Percentiles rank a stretch among this genome's conserved stretches.
These are phyloP conservation scores for Phoma sp. DNA, from an alignment of 2,329 filamentous ascomycete genomes.

Conservation along the genomic window DNA sequence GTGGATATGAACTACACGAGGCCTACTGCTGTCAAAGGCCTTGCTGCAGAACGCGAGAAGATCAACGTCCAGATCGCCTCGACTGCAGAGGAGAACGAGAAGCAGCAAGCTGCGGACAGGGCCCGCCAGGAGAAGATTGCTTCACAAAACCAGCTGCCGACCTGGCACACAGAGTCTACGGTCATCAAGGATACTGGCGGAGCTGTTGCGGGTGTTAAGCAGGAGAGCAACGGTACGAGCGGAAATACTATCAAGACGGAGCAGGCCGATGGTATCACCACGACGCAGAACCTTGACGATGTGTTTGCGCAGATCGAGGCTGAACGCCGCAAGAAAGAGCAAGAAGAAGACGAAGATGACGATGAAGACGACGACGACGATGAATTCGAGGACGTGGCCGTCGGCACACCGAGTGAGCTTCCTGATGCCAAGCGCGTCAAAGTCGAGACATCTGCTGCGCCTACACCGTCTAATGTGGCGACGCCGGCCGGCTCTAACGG, in stretches of 20 bases:
- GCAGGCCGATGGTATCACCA: constrained; percentile 58
- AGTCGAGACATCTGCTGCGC: constrained; percentile 57
- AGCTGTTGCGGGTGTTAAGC: constrained; percentile 43
- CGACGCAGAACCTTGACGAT: constrained; percentile 66
- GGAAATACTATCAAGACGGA: constrained; percentile 48
- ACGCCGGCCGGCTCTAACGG: constrained; percentile 48
- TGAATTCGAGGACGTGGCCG: constrained; percentile 47
- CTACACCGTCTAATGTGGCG: constrained; percentile 38
- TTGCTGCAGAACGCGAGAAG: constrained; percentile 70
- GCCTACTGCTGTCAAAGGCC: constrained; percentile 72
- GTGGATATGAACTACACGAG: constrained; percentile 61
- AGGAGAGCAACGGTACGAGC: constrained; percentile 48
- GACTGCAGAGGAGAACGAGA: constrained; percentile 69
- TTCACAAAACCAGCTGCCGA: constrained; percentile 71
- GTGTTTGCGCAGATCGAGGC: constrained; percentile 72
- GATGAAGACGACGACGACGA: constrained; percentile 57
- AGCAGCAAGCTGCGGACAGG: constrained; percentile 69
- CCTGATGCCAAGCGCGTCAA: constrained; percentile 66
- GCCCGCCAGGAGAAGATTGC: constrained; percentile 70
- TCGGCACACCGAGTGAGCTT: constrained; percentile 34
- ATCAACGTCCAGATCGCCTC: constrained; percentile 74
- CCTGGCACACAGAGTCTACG: constrained; percentile 75
- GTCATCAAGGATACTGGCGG: constrained; percentile 56
- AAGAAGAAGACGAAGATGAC: constrained; percentile 48
- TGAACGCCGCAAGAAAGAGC: constrained; percentile 57